Percentiles rank a stretch among this genome's conserved stretches.
phyloP scores from a whole-genome alignment of 2,329 filamentous ascomycete genomes.

The Aspergillus sojae region DNA sequence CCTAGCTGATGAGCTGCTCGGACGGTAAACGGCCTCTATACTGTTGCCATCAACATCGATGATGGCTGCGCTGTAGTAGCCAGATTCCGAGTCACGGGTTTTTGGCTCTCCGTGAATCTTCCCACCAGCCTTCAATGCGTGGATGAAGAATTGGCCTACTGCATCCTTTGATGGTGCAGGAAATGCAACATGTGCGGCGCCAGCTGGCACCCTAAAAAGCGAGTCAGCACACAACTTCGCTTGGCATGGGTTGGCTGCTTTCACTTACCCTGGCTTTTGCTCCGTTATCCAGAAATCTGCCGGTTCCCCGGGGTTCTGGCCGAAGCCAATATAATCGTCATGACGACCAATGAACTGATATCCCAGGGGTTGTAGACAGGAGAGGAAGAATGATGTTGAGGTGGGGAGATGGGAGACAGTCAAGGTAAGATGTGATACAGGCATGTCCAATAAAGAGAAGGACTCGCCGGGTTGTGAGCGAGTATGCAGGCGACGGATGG shows the following conservation, averaged over 20 bases:
- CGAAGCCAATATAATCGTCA: slow-evolving; percentile 64
- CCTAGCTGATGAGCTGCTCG: slow-evolving; percentile 29
- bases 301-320: slow-evolving; percentile 54
- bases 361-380: slow-evolving; percentile 75
- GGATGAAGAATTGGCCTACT: slow-evolving; percentile 72
- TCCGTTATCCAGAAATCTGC: slow-evolving; percentile 67
- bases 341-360: slow-evolving; percentile 69
- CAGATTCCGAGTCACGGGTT: slow-evolving; percentile 54
- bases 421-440: slow-evolving; percentile 64
- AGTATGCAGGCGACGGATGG: slow-evolving; percentile 8
- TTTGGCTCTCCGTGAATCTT: slow-evolving; percentile 60
- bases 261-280: slow-evolving; percentile 58
- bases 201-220: slow-evolving; percentile 48
- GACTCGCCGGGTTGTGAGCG: slow-evolving; percentile 19
- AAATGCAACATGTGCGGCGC: slow-evolving; percentile 66
- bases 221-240: slow-evolving; percentile 8
- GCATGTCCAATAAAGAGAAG: slow-evolving; percentile 48
- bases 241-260: not conserved
- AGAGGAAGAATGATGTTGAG: slow-evolving; percentile 81
- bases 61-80: slow-evolving; percentile 65
- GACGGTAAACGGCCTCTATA: slow-evolving; percentile 72
- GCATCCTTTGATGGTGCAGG: slow-evolving; percentile 66
- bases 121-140: slow-evolving; percentile 67
- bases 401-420: slow-evolving; percentile 77
- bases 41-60: slow-evolving; percentile 82